Conservation (phyloP, 805 yeast genomes). For the Candida stauntonica region DNA sequence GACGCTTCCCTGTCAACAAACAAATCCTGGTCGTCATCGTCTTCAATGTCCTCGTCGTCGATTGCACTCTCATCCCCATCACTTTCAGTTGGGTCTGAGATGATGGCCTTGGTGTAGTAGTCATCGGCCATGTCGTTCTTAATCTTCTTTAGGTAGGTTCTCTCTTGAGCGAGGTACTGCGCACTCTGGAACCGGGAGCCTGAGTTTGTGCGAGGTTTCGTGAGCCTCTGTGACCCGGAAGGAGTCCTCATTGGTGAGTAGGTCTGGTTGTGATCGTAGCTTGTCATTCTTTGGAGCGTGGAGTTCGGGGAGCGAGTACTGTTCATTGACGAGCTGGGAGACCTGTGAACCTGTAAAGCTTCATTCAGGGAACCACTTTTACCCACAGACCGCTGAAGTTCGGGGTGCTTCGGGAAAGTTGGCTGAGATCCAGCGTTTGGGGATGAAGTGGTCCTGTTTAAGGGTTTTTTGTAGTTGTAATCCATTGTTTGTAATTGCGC, state of each 20-base stretch:
- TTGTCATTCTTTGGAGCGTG: conserved; percentile 18
- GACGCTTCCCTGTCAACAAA: conserved; percentile 15
- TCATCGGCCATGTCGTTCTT: conserved; percentile 61
- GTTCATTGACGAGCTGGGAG: conserved; percentile 19
- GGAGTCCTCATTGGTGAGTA: conserved; percentile 27
- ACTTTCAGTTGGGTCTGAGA: conserved; percentile 36
- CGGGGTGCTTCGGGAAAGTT: conserved; percentile 3
- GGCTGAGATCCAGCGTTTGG: conserved; percentile 6
- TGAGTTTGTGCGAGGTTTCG: conserved; percentile 20
- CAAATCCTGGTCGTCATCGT: conserved; percentile 24
- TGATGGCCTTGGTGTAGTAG: conserved; percentile 64
- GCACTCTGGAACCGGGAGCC: conserved; percentile 23
- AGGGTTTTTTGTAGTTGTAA: conserved; percentile 15
- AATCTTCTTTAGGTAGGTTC: conserved; percentile 58
- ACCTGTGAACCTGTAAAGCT: conserved; percentile 14
- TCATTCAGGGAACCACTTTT: conserved; percentile 9
- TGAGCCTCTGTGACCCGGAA: conserved; percentile 17
- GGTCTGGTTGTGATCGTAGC: conserved; percentile 20
- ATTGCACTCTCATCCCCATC: conserved; percentile 29
- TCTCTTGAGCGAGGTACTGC: conserved; percentile 50
- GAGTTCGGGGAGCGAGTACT: conserved; percentile 18
- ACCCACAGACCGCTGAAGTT: conserved; percentile 4
- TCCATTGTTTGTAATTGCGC: no score
- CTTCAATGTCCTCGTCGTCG: conserved; percentile 28
- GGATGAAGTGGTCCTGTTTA: conserved; percentile 17